Percentiles rank a stretch among this genome's conserved stretches.
phyloP scores from a whole-genome alignment of 805 yeast genomes.

The Candida boleticola region DNA sequence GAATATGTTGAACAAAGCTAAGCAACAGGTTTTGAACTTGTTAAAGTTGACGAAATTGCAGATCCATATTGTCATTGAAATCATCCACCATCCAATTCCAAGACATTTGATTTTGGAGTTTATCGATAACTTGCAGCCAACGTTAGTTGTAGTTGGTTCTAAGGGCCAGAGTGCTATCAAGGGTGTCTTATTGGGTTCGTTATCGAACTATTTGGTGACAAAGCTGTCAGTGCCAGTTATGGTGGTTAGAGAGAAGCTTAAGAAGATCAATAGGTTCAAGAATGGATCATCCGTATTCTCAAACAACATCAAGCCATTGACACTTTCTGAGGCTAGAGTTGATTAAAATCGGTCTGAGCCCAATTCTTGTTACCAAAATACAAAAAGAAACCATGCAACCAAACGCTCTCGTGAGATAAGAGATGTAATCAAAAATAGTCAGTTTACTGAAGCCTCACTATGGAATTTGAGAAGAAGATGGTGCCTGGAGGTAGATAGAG shows the following conservation, averaged over 20 bases:
- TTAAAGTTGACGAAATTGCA: conserved; percentile 66
- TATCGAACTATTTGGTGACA: conserved; percentile 70
- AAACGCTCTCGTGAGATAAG: too few species aligned
- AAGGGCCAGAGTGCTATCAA: conserved; percentile 70
- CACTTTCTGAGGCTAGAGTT: conserved; percentile 47
- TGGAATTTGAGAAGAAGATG: too few species aligned
- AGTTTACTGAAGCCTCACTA: too few species aligned
- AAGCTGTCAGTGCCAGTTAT: conserved; percentile 73
- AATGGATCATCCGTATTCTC: conserved; percentile 49
- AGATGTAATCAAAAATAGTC: too few species aligned
- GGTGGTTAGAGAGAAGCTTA: conserved; percentile 74
- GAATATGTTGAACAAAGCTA: conserved; percentile 41
- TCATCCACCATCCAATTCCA: conserved; percentile 74
- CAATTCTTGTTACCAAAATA: too few species aligned
- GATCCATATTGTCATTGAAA: conserved; percentile 70
- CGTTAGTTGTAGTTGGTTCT: conserved; percentile 73
- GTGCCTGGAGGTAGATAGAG: too few species aligned
- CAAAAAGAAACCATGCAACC: too few species aligned
- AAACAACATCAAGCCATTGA: conserved; percentile 53
- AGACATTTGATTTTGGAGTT: conserved; percentile 67
- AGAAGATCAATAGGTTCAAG: conserved; percentile 61
- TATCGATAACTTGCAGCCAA: conserved; percentile 69
- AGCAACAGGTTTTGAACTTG: conserved; percentile 45
- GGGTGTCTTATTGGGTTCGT: conserved; percentile 71
- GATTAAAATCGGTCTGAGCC: conserved; percentile 32